Conservation (phyloP, 176 grass and related monocot genomes). For the Raddia guianensis region DNA sequence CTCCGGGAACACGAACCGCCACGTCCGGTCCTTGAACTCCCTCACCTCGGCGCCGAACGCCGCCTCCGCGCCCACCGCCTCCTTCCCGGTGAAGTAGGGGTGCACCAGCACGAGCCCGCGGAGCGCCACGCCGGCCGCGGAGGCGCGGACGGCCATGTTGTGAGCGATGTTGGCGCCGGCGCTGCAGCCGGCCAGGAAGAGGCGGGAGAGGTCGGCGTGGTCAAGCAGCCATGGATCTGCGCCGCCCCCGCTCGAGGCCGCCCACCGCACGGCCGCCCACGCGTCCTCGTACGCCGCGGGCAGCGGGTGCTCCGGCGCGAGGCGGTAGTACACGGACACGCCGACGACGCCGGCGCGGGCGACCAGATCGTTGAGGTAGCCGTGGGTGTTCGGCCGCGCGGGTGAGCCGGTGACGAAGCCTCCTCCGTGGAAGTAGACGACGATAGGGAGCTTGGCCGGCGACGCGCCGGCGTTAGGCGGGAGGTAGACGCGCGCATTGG, state of each 20-base stretch:
- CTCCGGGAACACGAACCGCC: conserved; percentile 55
- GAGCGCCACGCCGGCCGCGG: conserved; percentile 28
- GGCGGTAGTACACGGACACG: conserved; percentile 83
- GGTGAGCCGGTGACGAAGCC: conserved; percentile 67
- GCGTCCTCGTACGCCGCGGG: conserved; percentile 74
- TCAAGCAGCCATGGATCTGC: conserved; percentile 63
- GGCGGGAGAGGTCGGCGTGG: conserved; percentile 60
- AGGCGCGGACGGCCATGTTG: conserved; percentile 61
- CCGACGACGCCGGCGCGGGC: conserved; percentile 51
- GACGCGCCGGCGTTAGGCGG: conserved; percentile 24
- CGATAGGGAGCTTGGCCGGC: conserved; percentile 50
- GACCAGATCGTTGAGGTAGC: conserved; percentile 71
- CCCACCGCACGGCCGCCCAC: conserved; percentile 66
- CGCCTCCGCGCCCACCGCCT: conserved; percentile 43
- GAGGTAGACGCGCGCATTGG: conserved; percentile 64
- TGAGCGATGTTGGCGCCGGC: conserved; percentile 74
- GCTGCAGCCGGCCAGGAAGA: conserved; percentile 68
- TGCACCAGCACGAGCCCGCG: conserved; percentile 55
- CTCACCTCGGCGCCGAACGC: conserved; percentile 42
- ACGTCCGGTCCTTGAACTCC: conserved; percentile 45
- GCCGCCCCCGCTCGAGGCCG: conserved; percentile 34
- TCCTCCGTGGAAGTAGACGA: conserved; percentile 84
- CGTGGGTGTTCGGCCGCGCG: conserved; percentile 58
- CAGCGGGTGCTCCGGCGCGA: conserved; percentile 73
- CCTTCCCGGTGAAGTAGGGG: conserved; percentile 60